phyloP scores from a whole-genome alignment of 257 asterid genomes.

The Linderniella brevidens region DNA sequence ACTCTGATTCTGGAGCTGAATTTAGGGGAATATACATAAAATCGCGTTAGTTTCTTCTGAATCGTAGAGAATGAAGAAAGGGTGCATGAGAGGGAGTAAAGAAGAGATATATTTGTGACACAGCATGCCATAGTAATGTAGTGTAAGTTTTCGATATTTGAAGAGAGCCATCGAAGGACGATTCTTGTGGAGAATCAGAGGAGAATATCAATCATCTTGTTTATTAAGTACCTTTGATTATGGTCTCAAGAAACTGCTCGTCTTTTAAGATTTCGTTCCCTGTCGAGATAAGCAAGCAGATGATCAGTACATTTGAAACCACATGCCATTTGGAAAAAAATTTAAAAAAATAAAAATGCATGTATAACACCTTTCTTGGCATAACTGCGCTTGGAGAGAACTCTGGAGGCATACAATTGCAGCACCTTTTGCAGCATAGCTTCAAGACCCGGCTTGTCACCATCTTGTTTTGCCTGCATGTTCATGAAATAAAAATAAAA shows the following conservation, averaged over 20 bases:
- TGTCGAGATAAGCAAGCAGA: slow-evolving; percentile 18
- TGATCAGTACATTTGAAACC: slow-evolving; percentile 10
- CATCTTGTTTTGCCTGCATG: slow-evolving; percentile 79
- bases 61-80: neutral
- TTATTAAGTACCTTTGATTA: slow-evolving; percentile 51
- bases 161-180: too few relatives aligned
- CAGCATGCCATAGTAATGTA: too few relatives aligned
- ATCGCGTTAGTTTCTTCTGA: neutral
- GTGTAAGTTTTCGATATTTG: too few relatives aligned
- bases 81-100: too few relatives aligned
- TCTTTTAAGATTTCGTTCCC: slow-evolving; percentile 65
- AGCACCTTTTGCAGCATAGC: slow-evolving; percentile 93
- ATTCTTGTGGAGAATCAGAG: too few relatives aligned
- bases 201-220: neutral
- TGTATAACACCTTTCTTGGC: slow-evolving; percentile 53
- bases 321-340: neutral
- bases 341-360: neutral
- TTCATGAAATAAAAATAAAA: neutral
- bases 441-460: slow-evolving; percentile 94
- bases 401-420: slow-evolving; percentile 79
- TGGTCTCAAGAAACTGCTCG: slow-evolving; percentile 74
- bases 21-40: slow-evolving; percentile 3
- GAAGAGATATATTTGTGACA: too few relatives aligned
- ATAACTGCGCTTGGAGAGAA: slow-evolving; percentile 85
- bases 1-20: slow-evolving; percentile 74